Base-by-base conservation (phyloP, 129 eudicot species). In the Scalesia atractyloides region DNA sequence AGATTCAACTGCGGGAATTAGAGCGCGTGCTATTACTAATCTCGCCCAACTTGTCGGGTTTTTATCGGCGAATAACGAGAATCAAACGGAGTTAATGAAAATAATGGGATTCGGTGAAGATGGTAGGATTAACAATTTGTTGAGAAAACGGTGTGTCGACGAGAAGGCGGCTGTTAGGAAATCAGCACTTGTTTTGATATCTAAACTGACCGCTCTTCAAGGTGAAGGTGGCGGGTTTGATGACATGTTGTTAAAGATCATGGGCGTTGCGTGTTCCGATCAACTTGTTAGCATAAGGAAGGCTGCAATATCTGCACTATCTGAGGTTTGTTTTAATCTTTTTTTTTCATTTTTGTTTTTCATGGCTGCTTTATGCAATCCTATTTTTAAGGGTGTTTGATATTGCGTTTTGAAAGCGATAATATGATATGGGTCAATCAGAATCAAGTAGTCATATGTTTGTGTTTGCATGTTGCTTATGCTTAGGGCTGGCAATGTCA, bases 141-240 rank as follows among this genome's bases (percentile, higher is more conserved):
- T 95, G 66, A 85, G 82, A 74, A 80, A 77, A 52, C 80, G 99
- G 43, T 90, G 97, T 75, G 82, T 74, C 72, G 99, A 95, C 72
- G 97, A 95, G 74, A 95, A 95, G 68, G 97, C 99, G 6, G 97
- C 94, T 39, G 99, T 95, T 54, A 81, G 99, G 83, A 95, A 88
- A 76, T 88, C 99, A 53, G 89, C 99, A 57, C 99, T 95, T 69
- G 70, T 86, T 64, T 69, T 95, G 52, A 82, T 84, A 47, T 91
- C 97, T 9, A 95, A 91, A 71, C 66, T 87, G 77, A 75, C 85
- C 16, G 80, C 82, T 62, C 89, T 95, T 79, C 78, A 80, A 43
- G 86, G 83, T 30, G 83, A 78, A 26, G 87, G 82, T 30, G 83
- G 88, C 41, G 75, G 84, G 43, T 80, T 83, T 76, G 99, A 95